phyloP scores from a whole-genome alignment of 169 alveolate species.

The Theileria parva region DNA sequence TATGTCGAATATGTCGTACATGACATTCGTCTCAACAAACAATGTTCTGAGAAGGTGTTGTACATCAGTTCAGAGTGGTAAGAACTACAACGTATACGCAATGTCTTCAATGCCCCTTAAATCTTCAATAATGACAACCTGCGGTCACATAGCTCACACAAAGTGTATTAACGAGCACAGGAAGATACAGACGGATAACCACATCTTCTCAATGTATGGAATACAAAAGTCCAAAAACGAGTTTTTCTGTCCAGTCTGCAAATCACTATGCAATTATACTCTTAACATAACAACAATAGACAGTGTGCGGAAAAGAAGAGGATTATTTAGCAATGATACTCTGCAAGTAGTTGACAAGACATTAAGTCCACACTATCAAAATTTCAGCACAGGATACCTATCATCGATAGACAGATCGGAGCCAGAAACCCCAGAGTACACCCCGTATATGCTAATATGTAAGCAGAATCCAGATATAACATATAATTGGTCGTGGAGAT shows the following conservation, averaged over 20 bases:
- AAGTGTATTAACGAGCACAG: slow-evolving; percentile 36
- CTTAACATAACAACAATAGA: slow-evolving; percentile 33
- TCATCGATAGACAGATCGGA: not conserved
- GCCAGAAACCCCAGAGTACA: not conserved
- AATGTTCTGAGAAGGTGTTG: slow-evolving; percentile 50
- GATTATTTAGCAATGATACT: not conserved
- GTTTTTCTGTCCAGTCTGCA: slow-evolving; percentile 65
- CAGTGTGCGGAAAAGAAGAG: not conserved
- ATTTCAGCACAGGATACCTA: not conserved
- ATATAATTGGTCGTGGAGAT: slow-evolving; percentile 40
- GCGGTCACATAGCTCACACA: slow-evolving; percentile 61
- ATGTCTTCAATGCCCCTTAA: slow-evolving; percentile 31
- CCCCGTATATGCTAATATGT: not conserved
- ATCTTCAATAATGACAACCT: slow-evolving; percentile 52
- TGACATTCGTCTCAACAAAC: slow-evolving; percentile 47
- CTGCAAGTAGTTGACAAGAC: not conserved
- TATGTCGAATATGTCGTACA: slow-evolving; percentile 9
- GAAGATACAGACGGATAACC: not conserved
- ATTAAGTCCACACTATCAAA: not conserved
- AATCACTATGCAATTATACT: slow-evolving; percentile 52
- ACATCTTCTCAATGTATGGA: slow-evolving; percentile 16
- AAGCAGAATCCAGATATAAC: not conserved
- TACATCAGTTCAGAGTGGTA: slow-evolving; percentile 9
- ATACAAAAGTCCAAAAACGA: slow-evolving; percentile 26
- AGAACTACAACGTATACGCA: slow-evolving; percentile 26